Conservation (phyloP, 768 basidiomycete genomes). For the Suillus bovinus region DNA sequence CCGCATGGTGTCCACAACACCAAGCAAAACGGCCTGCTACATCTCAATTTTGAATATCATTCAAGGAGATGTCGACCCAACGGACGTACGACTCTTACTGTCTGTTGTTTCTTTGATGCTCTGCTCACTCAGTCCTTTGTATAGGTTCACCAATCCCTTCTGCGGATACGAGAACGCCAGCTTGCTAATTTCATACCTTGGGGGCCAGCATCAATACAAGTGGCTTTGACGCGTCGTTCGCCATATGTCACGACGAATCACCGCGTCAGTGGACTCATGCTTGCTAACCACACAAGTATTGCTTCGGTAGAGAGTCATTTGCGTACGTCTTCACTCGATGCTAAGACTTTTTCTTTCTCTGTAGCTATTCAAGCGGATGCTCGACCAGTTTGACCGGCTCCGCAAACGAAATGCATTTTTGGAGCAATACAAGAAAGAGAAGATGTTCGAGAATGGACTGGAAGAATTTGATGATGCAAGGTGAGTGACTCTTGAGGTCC, state of each 20-base stretch:
- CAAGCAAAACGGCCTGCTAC: constrained; percentile 91
- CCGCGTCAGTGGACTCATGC: constrained; percentile 96
- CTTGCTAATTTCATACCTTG: constrained; percentile 98
- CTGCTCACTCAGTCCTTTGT: not conserved
- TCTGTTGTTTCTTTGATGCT: not conserved
- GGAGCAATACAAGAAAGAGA: constrained; percentile 97
- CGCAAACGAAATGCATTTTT: constrained; percentile 90
- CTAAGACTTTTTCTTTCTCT: constrained; percentile 1
- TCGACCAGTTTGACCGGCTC: constrained; percentile 91
- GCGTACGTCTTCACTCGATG: not conserved
- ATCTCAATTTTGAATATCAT: constrained; percentile 99
- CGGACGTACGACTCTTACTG: constrained; percentile 60
- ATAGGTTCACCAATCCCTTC: constrained; percentile 94
- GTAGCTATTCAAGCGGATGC: constrained; percentile 92
- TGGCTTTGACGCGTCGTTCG: constrained; percentile 88
- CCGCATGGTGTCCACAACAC: constrained; percentile 94
- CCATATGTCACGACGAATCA: constrained; percentile 89
- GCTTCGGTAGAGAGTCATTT: constrained; percentile 66
- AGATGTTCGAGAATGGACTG: constrained; percentile 89
- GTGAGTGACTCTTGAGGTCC: constrained; percentile 40
- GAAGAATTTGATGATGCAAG: constrained; percentile 99
- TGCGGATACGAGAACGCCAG: constrained; percentile 95
- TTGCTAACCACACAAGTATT: constrained; percentile 99
- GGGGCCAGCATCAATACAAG: constrained; percentile 98
- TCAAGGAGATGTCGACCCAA: constrained; percentile 97